Base-by-base conservation (phyloP, 2,329 filamentous ascomycete genomes). In the Nigrograna mackinnonii region DNA sequence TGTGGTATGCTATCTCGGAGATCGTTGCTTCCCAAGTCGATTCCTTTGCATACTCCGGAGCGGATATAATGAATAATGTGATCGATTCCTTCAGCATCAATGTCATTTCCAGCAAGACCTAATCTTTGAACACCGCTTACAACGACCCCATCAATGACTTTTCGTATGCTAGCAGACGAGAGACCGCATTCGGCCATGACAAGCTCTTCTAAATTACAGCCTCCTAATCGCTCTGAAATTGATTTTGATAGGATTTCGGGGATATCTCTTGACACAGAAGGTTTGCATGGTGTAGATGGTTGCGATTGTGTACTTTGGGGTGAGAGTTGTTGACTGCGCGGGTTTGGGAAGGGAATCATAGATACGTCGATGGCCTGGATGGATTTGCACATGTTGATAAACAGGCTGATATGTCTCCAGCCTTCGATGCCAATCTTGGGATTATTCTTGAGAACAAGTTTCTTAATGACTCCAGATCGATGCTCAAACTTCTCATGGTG, bases 331-430 rank as follows among this genome's bases (percentile, higher is more conserved):
- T 46, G 28, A 5, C 11, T 22, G 24, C 37, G 35, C 7, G 47
- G 38, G 14, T 56, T 57, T 6, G 65, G 65, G 51, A 97, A 92
- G 3, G 83, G 80, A 44, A 96, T 85, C 58, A 89, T 86, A 1
- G 91, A 95, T 20, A 97, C 67, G 65, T 99, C 94, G 18, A 97
- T 80, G 5, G 82, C 86, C 66, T 91, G 91, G 42, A 99, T 76
- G 1, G 91, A 91, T 48, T 84, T 85, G 56, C 89, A 96, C 75
- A 96, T 85, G 69, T 96, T 89, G 39, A 96, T 78, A 64, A 97
- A 99, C 5, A 96, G 75, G 30, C 86, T 87, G 43, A 97, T 84
- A 62, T 97, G 84, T 58, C 86, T 91, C 94, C 94, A 99, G 13
- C 92, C 94, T 50, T 95, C 87, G 1, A 79, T 76, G 0, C 89